A percentile compares a stretch with the other conserved stretches of the same genome.
Conservation (phyloP, 2,329 filamentous ascomycete genomes). For the Xylariaceae sp. region DNA sequence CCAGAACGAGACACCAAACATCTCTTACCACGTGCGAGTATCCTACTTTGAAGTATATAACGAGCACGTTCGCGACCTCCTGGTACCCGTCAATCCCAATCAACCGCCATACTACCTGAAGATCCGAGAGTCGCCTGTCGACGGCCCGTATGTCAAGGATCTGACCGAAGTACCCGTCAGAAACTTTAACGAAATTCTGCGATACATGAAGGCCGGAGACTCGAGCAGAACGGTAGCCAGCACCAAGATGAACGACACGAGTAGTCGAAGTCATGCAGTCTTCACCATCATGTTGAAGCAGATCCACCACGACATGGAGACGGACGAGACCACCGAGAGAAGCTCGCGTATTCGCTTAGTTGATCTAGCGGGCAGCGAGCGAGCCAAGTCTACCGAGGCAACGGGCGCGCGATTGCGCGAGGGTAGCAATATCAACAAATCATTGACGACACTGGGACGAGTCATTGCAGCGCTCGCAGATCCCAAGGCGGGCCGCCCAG, state of each 20-base stretch:
- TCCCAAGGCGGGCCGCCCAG: slow-evolving; percentile 53
- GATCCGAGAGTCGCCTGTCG: slow-evolving; percentile 90
- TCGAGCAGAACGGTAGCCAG: slow-evolving; percentile 82
- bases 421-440: slow-evolving; percentile 99
- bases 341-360: slow-evolving; percentile 91
- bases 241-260: slow-evolving; percentile 99
- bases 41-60: slow-evolving; percentile 99
- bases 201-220: slow-evolving; percentile 88
- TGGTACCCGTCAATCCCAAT: slow-evolving; percentile 68
- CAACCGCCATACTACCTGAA: slow-evolving; percentile 89
- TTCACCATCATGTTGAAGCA: slow-evolving; percentile 98
- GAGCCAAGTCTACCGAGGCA: slow-evolving; percentile 92
- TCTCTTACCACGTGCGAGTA: slow-evolving; percentile 94
- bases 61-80: slow-evolving; percentile 92
- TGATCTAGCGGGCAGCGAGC: slow-evolving; percentile 90
- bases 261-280: slow-evolving; percentile 91
- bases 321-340: slow-evolving; percentile 96
- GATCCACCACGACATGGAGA: slow-evolving; percentile 94
- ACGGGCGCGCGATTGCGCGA: slow-evolving; percentile 88
- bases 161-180: slow-evolving; percentile 90
- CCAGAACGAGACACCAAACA: slow-evolving; percentile 77
- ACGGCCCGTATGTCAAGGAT: slow-evolving; percentile 96
- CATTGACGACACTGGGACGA: slow-evolving; percentile 87
- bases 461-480: slow-evolving; percentile 90
- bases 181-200: slow-evolving; percentile 81